These are phyloP conservation scores for Xylaria hypoxylon DNA, from an alignment of 2,329 filamentous ascomycete genomes.

Conservation along the genomic window DNA sequence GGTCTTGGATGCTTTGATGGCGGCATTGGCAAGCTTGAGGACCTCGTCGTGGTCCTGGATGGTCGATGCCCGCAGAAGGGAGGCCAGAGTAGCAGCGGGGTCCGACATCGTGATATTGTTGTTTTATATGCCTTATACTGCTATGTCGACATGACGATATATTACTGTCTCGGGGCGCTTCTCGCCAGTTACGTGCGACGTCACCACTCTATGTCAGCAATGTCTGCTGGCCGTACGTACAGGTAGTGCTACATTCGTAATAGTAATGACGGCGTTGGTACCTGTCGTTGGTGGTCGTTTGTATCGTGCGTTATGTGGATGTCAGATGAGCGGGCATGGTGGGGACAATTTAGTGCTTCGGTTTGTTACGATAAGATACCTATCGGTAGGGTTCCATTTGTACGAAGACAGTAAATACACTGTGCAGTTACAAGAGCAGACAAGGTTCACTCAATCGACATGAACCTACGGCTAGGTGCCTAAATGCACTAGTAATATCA, in stretches of 20 bases:
- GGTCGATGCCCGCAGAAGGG: conserved; percentile 65
- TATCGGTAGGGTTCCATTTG: neutral
- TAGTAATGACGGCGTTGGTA: too few species aligned
- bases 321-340: neutral
- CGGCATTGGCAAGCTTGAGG: conserved; percentile 71
- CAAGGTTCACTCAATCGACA: too few species aligned
- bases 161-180: too few species aligned
- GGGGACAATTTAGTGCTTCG: neutral
- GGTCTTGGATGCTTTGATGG: conserved; percentile 70
- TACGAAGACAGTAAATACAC: neutral
- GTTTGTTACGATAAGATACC: neutral
- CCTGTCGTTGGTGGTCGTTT: neutral
- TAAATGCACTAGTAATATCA: too few species aligned
- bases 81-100: conserved; percentile 63
- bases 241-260: neutral
- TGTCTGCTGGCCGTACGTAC: neutral
- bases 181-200: too few species aligned
- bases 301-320: neutral
- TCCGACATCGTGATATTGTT: conserved; percentile 52
- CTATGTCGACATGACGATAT: conserved; percentile 26
- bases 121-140: neutral
- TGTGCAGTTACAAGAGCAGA: too few species aligned
- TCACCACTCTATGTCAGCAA: too few species aligned
- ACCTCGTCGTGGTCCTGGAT: conserved; percentile 80
- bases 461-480: too few species aligned